Conservation (phyloP, 345 rosid species). For the Eucalyptus camaldulensis region DNA sequence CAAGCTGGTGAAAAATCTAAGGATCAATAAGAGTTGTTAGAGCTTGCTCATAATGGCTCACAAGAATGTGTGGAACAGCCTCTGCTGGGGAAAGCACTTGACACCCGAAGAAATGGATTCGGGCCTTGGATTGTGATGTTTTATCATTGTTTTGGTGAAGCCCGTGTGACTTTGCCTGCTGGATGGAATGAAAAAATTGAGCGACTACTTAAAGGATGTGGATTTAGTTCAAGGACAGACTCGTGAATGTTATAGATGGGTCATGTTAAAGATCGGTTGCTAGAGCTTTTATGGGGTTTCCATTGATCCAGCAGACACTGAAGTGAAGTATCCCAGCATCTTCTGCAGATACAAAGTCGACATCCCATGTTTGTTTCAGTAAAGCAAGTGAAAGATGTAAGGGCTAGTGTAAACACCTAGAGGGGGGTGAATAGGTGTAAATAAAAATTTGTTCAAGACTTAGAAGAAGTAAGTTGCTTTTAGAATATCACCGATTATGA, state of each 20-base stretch:
- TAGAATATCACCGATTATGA: no score
- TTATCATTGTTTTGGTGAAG: background rate
- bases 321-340: background rate
- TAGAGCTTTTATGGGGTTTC: constrained; percentile 47
- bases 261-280: constrained; percentile 41
- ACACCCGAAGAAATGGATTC: background rate
- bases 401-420: no score
- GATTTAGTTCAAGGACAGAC: constrained; percentile 43
- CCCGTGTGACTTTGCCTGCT: background rate
- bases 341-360: background rate
- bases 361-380: constrained; percentile 14
- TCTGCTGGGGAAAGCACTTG: background rate
- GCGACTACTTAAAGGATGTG: constrained; percentile 18
- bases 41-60: background rate
- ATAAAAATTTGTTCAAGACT: no score
- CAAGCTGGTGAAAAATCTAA: background rate
- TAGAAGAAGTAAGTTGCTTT: no score
- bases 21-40: background rate
- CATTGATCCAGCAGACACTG: constrained; percentile 31
- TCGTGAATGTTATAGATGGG: constrained; percentile 25
- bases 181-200: constrained; percentile 38
- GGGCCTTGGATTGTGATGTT: background rate
- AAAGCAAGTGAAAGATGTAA: constrained; percentile 23
- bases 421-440: no score
- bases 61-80: background rate